Base-by-base conservation (phyloP, 2,329 filamentous ascomycete genomes). In the Beauveria australis region DNA sequence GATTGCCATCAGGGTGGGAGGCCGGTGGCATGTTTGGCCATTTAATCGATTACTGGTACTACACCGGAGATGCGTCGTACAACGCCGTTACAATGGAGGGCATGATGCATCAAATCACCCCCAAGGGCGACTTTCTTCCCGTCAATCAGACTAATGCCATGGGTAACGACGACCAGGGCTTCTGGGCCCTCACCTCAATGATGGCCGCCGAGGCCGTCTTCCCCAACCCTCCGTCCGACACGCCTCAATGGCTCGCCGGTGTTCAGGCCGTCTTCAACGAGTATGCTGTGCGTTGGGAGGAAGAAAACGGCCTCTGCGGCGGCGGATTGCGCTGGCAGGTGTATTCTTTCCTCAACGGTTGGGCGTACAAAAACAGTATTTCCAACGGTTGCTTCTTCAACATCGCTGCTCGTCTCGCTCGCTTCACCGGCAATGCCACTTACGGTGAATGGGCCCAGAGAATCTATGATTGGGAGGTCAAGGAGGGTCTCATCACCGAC, bases 301-400 rank as follows among this genome's bases (percentile, higher is more conserved):
- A 74, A 2, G 67, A 74, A 0, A 64, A 70, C 12, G 58, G 51
- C 5, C 49, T 60, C 59, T 96, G 91, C 72, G 78, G 75, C 52
- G 91, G 91, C 54, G 91, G 91, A 10, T 74, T 96, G 65, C 84
- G 88, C 64, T 96, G 92, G 92, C 91, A 96, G 75, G 89, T 95
- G 63, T 92, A 88, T 75, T 79, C 83, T 14, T 89, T 87, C 75
- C 92, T 92, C 75, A 83, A 79, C 61, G 90, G 90, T 54, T 87
- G 77, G 74, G 78, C 82, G 72, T 87, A 87, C 76, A 87, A 88
- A 69, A 88, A 88, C 73, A 79, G 81, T 24, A 86, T 88, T 65
- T 83, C 84, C 52, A 88, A 88, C 74, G 85, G 85, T 7, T 86
- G 84, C 72, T 87, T 88, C 73, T 88, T 88, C 75, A 87, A 88